Percentiles rank a stretch among this genome's conserved stretches.
phyloP scores from a whole-genome alignment of 495 filamentous ascomycete genomes.

The Aspergillus diversus region DNA sequence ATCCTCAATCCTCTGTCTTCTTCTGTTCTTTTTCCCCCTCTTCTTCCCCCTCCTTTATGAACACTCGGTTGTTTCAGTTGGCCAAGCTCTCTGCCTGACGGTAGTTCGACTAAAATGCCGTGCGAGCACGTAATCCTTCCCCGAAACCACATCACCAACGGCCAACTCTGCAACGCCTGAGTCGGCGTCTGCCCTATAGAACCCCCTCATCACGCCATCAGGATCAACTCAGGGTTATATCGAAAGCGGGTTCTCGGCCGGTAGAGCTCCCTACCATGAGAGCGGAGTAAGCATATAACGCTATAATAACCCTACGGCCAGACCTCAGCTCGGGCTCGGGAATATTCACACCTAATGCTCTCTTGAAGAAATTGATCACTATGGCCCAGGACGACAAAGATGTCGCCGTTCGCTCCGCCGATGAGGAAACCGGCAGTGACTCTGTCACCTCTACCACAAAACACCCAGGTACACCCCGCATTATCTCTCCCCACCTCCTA shows the following conservation, averaged over 20 bases:
- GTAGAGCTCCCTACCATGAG: too few relatives aligned
- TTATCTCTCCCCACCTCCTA: not conserved
- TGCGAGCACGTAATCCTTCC: constrained; percentile 45
- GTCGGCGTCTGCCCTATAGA: too few relatives aligned
- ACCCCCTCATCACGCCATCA: too few relatives aligned
- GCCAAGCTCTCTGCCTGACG: not conserved
- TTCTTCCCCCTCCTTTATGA: not conserved
- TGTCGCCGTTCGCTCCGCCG: constrained; percentile 27
- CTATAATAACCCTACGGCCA: too few relatives aligned
- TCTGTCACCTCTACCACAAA: constrained; percentile 3
- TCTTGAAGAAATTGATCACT: not conserved
- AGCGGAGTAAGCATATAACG: too few relatives aligned
- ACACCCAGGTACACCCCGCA: constrained; percentile 28
- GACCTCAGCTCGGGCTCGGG: too few relatives aligned
- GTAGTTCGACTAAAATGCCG: constrained; percentile 24
- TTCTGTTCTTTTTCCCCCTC: too few relatives aligned
- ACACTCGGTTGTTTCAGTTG: not conserved
- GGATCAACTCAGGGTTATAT: too few relatives aligned
- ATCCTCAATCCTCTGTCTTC: too few relatives aligned
- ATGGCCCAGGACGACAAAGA: constrained; percentile 4
- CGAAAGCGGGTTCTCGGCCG: too few relatives aligned
- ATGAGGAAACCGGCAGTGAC: constrained; percentile 25
- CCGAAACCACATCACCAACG: constrained; percentile 34
- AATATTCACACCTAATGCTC: not conserved
- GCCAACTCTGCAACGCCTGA: not conserved